Percentiles rank a stretch among this genome's conserved stretches.
Conservation (phyloP, 306 rosid species). For the Cucurbita pepo region DNA sequence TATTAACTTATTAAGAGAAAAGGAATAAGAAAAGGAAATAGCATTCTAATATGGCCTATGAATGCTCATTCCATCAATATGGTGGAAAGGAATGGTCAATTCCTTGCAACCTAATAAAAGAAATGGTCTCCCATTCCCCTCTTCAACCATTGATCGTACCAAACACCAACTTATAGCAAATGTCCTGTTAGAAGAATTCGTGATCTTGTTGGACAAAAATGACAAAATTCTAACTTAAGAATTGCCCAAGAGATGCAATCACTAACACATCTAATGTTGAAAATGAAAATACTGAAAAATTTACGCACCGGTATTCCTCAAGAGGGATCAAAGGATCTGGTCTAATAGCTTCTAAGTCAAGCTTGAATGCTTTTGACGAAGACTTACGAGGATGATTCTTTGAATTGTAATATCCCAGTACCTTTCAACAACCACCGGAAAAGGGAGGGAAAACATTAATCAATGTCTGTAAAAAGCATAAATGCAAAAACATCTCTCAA, state of each 20-base stretch:
- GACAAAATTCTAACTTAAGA: background rate
- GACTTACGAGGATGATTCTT: slow-evolving; percentile 80
- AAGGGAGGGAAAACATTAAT: slow-evolving; percentile 9
- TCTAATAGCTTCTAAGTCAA: slow-evolving; percentile 90
- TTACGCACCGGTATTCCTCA: slow-evolving; percentile 76
- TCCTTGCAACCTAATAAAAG: background rate
- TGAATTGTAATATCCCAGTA: slow-evolving; percentile 67
- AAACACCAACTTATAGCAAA: background rate
- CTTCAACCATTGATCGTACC: background rate
- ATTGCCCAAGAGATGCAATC: background rate
- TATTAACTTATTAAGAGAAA: background rate
- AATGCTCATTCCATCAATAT: background rate
- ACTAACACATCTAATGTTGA: background rate
- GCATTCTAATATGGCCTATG: background rate
- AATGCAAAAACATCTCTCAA: background rate
- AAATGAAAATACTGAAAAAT: background rate
- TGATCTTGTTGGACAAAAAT: background rate
- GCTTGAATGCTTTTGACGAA: slow-evolving; percentile 68
- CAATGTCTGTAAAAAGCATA: background rate
- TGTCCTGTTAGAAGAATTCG: background rate
- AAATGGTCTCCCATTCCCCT: background rate
- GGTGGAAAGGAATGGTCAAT: background rate
- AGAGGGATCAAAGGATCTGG: slow-evolving; percentile 92
- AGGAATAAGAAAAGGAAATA: background rate
- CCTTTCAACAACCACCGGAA: slow-evolving; percentile 28